These are phyloP conservation scores for Fusarium tupiense DNA, from an alignment of 2,329 filamentous ascomycete genomes.

Conservation along the genomic window DNA sequence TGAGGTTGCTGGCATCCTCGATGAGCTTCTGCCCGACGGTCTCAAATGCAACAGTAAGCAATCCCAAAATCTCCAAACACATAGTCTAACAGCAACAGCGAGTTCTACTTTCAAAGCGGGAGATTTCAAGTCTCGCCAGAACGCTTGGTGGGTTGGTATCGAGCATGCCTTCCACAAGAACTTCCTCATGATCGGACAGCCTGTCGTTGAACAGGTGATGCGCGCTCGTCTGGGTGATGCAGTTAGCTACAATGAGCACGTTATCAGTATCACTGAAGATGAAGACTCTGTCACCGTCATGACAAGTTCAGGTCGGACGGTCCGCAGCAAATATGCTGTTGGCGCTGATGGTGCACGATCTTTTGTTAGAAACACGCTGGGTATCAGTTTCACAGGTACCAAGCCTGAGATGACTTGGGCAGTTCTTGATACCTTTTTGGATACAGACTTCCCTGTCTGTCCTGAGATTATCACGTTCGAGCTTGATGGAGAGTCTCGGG, in stretches of 20 bases:
- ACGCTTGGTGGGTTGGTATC: slow-evolving; percentile 58
- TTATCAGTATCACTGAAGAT: slow-evolving; percentile 64
- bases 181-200: slow-evolving; percentile 62
- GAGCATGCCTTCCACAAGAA: slow-evolving; percentile 57
- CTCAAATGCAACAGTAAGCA: slow-evolving; percentile 60
- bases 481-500: slow-evolving; percentile 55
- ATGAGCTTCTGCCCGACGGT: slow-evolving; percentile 53
- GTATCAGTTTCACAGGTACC: slow-evolving; percentile 55
- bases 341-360: slow-evolving; percentile 65
- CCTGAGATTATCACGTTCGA: slow-evolving; percentile 60
- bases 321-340: slow-evolving; percentile 55
- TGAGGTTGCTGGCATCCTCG: slow-evolving; percentile 55
- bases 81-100: slow-evolving; percentile 39
- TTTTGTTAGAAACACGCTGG: slow-evolving; percentile 53
- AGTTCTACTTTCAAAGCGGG: slow-evolving; percentile 59
- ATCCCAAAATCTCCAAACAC: accelerated
- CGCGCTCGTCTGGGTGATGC: slow-evolving; percentile 45
- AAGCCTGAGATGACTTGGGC: slow-evolving; percentile 63
- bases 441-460: slow-evolving; percentile 58
- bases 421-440: slow-evolving; percentile 59
- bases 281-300: slow-evolving; percentile 55
- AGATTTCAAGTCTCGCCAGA: slow-evolving; percentile 58
- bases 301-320: slow-evolving; percentile 46
- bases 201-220: slow-evolving; percentile 55
- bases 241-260: slow-evolving; percentile 52